Conservation (phyloP, 805 yeast species). For the Ogataea nitratoaversa region DNA sequence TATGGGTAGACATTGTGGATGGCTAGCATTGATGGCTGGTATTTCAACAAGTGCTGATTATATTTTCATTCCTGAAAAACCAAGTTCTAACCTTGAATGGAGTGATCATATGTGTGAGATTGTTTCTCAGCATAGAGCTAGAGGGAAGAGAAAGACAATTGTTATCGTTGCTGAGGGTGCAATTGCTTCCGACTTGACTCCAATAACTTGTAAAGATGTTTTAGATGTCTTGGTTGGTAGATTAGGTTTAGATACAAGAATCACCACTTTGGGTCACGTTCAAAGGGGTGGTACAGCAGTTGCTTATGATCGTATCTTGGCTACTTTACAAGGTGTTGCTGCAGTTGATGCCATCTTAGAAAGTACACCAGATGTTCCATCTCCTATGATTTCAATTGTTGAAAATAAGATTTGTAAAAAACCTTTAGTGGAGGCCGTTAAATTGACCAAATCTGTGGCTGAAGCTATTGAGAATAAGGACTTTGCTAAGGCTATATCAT, state of each 20-base stretch:
- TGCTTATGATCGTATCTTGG: conserved; percentile 66
- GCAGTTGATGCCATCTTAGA: conserved; percentile 75
- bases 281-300: conserved; percentile 84
- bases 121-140: conserved; percentile 57
- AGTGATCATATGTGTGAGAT: conserved; percentile 61
- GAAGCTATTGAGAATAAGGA: conserved; percentile 60
- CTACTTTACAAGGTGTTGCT: conserved; percentile 78
- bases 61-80: conserved; percentile 76
- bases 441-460: conserved; percentile 68
- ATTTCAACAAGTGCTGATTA: conserved; percentile 77
- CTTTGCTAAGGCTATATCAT: conserved; percentile 63
- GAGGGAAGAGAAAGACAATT: conserved; percentile 74
- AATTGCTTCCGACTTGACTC: conserved; percentile 60
- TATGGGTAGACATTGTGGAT: conserved; percentile 89
- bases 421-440: conserved; percentile 71
- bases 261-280: conserved; percentile 75
- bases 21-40: conserved; percentile 82
- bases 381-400: conserved; percentile 71
- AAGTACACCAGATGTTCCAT: conserved; percentile 63
- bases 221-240: conserved; percentile 55
- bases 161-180: conserved; percentile 88
- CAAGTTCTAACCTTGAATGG: conserved; percentile 64
- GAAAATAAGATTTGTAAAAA: conserved; percentile 67
- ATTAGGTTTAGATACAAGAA: conserved; percentile 71
- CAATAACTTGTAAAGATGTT: conserved; percentile 63